Conservation (phyloP, 2,329 filamentous ascomycete species). For the Sclerotinia subarctica region DNA sequence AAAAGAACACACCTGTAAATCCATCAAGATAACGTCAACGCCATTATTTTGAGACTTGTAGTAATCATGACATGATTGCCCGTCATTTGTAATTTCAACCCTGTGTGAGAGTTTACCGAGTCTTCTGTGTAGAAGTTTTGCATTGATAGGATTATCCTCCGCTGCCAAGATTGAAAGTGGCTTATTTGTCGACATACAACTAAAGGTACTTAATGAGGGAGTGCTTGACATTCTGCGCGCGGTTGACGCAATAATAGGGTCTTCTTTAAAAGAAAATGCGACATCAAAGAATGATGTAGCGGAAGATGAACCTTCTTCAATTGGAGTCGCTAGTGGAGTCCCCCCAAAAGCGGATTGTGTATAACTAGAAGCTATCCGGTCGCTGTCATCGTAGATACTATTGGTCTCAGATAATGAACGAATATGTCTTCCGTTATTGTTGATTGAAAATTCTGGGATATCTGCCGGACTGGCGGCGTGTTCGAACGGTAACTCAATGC, state of each 20-base stretch:
- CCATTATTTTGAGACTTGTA: conserved; percentile 59
- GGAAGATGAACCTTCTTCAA: conserved; percentile 2
- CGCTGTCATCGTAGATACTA: conserved; percentile 1
- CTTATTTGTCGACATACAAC: not conserved
- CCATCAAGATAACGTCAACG: conserved; percentile 87
- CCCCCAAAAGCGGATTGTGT: not conserved
- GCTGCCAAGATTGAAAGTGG: conserved; percentile 63
- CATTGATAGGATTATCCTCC: conserved; percentile 86
- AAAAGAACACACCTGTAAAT: conserved; percentile 69
- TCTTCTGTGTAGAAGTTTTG: conserved; percentile 74
- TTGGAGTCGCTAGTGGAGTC: conserved; percentile 7
- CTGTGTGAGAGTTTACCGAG: conserved; percentile 72
- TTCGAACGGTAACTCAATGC: conserved; percentile 30
- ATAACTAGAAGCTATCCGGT: conserved; percentile 6
- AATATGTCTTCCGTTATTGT: not conserved
- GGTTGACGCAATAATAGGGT: not conserved
- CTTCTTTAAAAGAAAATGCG: not conserved
- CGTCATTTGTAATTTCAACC: conserved; percentile 72
- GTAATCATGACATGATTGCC: conserved; percentile 73
- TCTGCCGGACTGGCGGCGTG: conserved; percentile 16
- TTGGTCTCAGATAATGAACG: conserved; percentile 1
- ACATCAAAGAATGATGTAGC: conserved; percentile 13
- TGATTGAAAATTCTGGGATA: not conserved
- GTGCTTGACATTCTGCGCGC: not conserved
- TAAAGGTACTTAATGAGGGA: not conserved